Conservation (phyloP, 805 yeast genomes). For the Candida saitoana region DNA sequence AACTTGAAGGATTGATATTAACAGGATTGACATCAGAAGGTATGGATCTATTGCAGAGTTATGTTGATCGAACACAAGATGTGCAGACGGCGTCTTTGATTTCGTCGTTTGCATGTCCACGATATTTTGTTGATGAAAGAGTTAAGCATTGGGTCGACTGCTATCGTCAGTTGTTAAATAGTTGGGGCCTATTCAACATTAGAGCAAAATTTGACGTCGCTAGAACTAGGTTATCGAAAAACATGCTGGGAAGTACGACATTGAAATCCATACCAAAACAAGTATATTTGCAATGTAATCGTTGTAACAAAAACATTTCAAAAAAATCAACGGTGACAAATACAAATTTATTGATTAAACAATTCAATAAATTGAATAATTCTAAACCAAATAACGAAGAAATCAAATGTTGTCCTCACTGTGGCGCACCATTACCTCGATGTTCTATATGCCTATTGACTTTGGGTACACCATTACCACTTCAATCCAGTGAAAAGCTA, state of each 20-base stretch:
- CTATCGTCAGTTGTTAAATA: constrained; percentile 64
- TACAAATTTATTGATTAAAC: constrained; percentile 25
- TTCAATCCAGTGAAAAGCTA: constrained; percentile 27
- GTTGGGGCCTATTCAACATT: constrained; percentile 74
- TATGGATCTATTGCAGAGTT: constrained; percentile 74
- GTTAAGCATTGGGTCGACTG: constrained; percentile 76
- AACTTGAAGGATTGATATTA: constrained; percentile 81
- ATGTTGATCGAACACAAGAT: constrained; percentile 84
- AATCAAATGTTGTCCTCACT: constrained; percentile 62
- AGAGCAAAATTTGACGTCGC: constrained; percentile 85
- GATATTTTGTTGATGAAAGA: constrained; percentile 69
- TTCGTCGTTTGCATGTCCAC: constrained; percentile 75
- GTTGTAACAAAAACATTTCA: constrained; percentile 73
- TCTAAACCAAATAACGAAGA: constrained; percentile 18
- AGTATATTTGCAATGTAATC: constrained; percentile 72
- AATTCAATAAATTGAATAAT: constrained; percentile 28
- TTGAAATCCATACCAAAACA: constrained; percentile 62
- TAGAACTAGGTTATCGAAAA: constrained; percentile 59
- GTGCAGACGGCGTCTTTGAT: constrained; percentile 88
- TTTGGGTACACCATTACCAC: constrained; percentile 63
- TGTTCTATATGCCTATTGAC: constrained; percentile 86
- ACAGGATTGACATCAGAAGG: constrained; percentile 92
- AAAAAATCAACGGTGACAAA: constrained; percentile 17
- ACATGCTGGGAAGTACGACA: constrained; percentile 44
- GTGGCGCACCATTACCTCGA: constrained; percentile 83